Evolutionary conservation across 139 green algal species (phyloP), one percentile per base, ranked within the genome.

Genomic region (Tetradesmus lagerheimii): DNA sequence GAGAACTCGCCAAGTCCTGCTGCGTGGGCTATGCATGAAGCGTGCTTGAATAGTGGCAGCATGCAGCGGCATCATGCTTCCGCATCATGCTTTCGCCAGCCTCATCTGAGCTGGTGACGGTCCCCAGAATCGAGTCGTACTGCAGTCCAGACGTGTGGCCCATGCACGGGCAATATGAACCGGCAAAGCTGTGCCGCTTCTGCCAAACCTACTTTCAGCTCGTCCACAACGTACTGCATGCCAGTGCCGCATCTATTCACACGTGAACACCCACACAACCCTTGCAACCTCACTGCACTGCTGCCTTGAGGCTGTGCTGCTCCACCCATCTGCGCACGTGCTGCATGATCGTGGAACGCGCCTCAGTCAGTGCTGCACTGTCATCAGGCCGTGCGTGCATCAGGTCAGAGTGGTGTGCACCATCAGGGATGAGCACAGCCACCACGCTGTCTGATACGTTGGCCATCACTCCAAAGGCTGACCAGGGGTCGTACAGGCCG

Each of bases 401-500:
- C 14, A 96, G 91, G 90, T 96, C 94, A 62, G 94, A 35, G 83
- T 96, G 94, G 81, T 96, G 94, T 16, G 94, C 94, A 4, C 93
- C 93, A 43, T 94, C 88, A 2, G 90, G 84, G 23, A 96, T 93
- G 35, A 92, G 78, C 45, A 95, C n/a, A 1, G 92, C 93, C 18
- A 94, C 87, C 35, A 96, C 88, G 12, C 62, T 88, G 27, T 94
- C 83, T 38, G 83, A 93, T 15, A 94, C 75, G 79, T 93, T 67
- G 5, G 57, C 4, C 47, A 92, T 38, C 15, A 95, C 86, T 31
- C 88, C 92, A 79, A 94, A 95, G 4, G 90, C 90, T 29, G 76
- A 92, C 96, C 96, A 98, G 14, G 96, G 96, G 93, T 98, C 96
- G 4, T 96, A 90, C 29, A 92, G n/a, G 16, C 96, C 96, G 85